Percentiles rank a stretch among this genome's conserved stretches.
Evolutionary conservation across 495 filamentous ascomycete genomes (phyloP).

Genomic region (Penicillium pancosmium): DNA sequence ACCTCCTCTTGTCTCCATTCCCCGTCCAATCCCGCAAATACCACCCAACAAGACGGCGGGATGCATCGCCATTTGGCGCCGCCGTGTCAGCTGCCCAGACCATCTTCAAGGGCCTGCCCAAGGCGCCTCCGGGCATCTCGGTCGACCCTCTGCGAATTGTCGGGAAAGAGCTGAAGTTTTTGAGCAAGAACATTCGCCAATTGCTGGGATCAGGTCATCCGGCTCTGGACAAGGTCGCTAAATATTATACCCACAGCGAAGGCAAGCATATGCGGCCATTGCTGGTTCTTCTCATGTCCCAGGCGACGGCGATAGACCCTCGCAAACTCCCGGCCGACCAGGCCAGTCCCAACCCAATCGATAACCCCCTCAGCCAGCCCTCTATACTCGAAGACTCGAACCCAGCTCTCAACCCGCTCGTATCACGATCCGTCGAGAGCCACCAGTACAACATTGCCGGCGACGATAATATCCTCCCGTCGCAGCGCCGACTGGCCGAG

Average conservation of each 20-base stretch:
- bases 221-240: constrained; percentile 89
- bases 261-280: constrained; percentile 96
- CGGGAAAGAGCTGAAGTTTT: constrained; percentile 92
- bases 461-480: constrained; percentile 60
- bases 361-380: constrained; percentile 75
- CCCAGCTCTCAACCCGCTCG: constrained; percentile 62
- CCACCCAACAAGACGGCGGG: constrained; percentile 44
- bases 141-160: constrained; percentile 80
- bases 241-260: constrained; percentile 97
- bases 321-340: constrained; percentile 52
- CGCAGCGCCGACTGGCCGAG: constrained; percentile 87
- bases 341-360: constrained; percentile 53
- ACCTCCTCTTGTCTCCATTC: constrained; percentile 31
- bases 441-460: constrained; percentile 47
- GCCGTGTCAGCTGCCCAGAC: constrained; percentile 80
- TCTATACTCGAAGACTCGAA: constrained; percentile 81
- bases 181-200: constrained; percentile 86
- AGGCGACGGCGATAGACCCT: constrained; percentile 80
- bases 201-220: constrained; percentile 91
- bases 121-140: constrained; percentile 58
- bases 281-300: constrained; percentile 93
- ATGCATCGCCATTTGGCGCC: constrained; percentile 60
- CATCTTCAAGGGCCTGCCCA: constrained; percentile 72
- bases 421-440: constrained; percentile 51
- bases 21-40: constrained; percentile 45